These are phyloP conservation scores for Citrullus mucosospermus DNA, from an alignment of 306 rosid species.

Conservation along the genomic window DNA sequence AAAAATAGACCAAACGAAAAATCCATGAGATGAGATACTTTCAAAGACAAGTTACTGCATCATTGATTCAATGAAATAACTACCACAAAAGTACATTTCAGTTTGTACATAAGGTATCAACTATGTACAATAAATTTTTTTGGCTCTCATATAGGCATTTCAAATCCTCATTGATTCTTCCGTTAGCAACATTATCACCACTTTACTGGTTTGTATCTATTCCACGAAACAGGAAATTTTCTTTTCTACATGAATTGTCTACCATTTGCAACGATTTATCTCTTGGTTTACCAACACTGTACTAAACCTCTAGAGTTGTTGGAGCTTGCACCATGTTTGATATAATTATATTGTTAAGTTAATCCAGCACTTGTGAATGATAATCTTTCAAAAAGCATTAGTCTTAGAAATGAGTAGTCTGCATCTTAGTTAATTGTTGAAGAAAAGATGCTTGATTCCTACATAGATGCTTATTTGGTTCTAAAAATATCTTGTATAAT, in stretches of 20 bases:
- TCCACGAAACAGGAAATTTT: background rate
- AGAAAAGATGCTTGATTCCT: background rate
- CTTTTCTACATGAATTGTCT: background rate
- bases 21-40: background rate
- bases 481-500: background rate
- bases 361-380: background rate
- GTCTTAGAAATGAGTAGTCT: background rate
- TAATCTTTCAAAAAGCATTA: background rate
- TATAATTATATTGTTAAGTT: background rate
- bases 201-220: background rate
- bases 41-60: background rate
- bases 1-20: background rate
- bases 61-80: background rate
- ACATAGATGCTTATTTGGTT: background rate
- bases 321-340: background rate
- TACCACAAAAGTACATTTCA: background rate
- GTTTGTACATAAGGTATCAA: background rate
- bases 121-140: background rate
- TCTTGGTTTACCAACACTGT: background rate
- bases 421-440: background rate
- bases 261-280: background rate
- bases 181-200: background rate
- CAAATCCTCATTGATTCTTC: background rate
- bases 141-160: background rate
- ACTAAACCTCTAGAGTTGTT: background rate